Conservation (phyloP, 2,329 filamentous ascomycete genomes). For the Verticillium longisporum region DNA sequence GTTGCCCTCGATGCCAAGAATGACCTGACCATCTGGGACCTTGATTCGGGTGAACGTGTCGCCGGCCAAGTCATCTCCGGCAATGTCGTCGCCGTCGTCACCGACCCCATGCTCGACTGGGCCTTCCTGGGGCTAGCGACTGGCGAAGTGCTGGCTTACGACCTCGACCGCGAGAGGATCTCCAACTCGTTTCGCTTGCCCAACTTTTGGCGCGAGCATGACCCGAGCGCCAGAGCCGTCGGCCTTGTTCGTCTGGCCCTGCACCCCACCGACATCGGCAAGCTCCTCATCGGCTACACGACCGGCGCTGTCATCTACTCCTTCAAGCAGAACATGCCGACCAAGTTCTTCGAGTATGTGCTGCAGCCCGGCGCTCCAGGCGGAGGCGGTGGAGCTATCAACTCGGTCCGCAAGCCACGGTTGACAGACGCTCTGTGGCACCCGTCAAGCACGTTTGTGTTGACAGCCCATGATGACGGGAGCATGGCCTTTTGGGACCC, state of each 20-base stretch:
- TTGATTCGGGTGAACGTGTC: slow-evolving; percentile 61
- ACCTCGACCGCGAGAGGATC: slow-evolving; percentile 74
- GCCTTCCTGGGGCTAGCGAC: slow-evolving; percentile 76
- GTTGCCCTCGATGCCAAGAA: slow-evolving; percentile 80
- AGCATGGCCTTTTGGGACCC: slow-evolving; percentile 93
- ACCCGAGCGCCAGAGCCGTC: slow-evolving; percentile 55
- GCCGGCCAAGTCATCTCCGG: slow-evolving; percentile 71
- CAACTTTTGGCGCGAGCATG: slow-evolving; percentile 76
- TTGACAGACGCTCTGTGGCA: slow-evolving; percentile 88
- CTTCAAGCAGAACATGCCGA: slow-evolving; percentile 81
- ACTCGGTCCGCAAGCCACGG: slow-evolving; percentile 60
- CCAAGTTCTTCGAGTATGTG: slow-evolving; percentile 77
- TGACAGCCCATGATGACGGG: slow-evolving; percentile 84
- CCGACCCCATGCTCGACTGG: slow-evolving; percentile 91
- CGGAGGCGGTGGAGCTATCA: slow-evolving; percentile 60
- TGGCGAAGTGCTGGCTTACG: slow-evolving; percentile 86
- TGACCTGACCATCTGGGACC: slow-evolving; percentile 77
- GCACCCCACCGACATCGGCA: slow-evolving; percentile 88
- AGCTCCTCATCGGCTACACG: slow-evolving; percentile 82
- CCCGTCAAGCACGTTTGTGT: slow-evolving; percentile 82
- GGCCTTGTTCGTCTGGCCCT: slow-evolving; percentile 72
- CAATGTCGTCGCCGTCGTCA: slow-evolving; percentile 64
- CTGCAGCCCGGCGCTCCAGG: slow-evolving; percentile 77
- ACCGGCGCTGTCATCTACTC: slow-evolving; percentile 86
- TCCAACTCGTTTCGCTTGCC: slow-evolving; percentile 69